Evolutionary conservation across 2,329 filamentous ascomycete genomes (phyloP), one percentile per base, ranked within the genome.

Genomic region (Emydomyces testavorans): DNA sequence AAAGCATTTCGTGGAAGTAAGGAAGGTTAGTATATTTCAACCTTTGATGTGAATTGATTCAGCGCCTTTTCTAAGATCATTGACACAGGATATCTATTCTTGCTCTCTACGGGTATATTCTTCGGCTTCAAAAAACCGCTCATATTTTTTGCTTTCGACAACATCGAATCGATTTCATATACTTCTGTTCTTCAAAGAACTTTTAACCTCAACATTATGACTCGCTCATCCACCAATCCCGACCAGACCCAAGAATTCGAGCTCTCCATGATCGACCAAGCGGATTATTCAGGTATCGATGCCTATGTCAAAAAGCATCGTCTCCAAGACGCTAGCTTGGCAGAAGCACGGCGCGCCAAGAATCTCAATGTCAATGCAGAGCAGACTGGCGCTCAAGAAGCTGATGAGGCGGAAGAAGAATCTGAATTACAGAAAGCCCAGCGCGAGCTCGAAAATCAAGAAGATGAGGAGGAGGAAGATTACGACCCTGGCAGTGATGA

Each of bases 81-180:
- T 52, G 29, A n/a, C 7, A 21, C 50, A 79, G 77, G 78, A 32
- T 82, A 77, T 57, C 69, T 82, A 11, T 82, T 79, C 66, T 74
- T 82, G 60, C 71, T 80, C 8, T 69, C 74, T 16, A 73, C 70
- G 6, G 79, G 79, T 26, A 76, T 82, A 40, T 61, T 82, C 34
- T 82, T 76, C 57, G 78, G 75, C 34, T 82, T 80, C 69, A 81
- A 80, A 58, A 82, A 82, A 57, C 79, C 79, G 0, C 65, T 82
- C 20, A 61, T 74, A 6, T 81, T 77, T 64, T 80, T 81, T 58
- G 71, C 77, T 6, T 79, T 82, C 51, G 71, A 73, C 40, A 66
- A 69, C 29, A 71, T 82, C 50, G 74, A 76, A 44, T 74, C 73
- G 18, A 73, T 80, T 38, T 78, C 75, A 32, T 82, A 81, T 64